A percentile compares a stretch with the other conserved stretches of the same genome.
phyloP scores from a whole-genome alignment of 345 rosid species.

The Reutealis trisperma region DNA sequence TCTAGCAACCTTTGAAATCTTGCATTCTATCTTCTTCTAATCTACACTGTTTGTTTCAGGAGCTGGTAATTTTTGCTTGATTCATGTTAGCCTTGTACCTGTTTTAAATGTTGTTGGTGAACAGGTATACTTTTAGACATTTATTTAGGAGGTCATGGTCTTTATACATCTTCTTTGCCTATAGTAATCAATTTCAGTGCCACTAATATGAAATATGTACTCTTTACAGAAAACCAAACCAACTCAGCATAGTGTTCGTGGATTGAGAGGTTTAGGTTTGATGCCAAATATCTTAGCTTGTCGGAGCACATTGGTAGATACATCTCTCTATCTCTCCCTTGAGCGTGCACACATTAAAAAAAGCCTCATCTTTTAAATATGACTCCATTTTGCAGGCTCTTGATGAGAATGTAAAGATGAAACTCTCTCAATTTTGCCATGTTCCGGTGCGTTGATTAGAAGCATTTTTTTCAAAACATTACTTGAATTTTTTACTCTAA shows the following conservation, averaged over 20 bases:
- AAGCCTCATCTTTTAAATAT: constrained; percentile 10
- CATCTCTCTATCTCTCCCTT: constrained; percentile 12
- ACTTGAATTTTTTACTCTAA: neutral
- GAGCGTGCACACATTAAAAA: neutral
- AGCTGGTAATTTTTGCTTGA: constrained; percentile 80
- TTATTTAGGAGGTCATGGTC: neutral
- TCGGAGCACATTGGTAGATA: constrained; percentile 72
- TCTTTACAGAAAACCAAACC: constrained; percentile 91
- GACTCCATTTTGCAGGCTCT: constrained; percentile 61
- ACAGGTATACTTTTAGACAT: constrained; percentile 51
- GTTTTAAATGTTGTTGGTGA: constrained; percentile 95
- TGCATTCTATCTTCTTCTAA: neutral
- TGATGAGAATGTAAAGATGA: constrained; percentile 72
- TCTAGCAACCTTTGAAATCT: neutral
- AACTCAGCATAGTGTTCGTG: constrained; percentile 95
- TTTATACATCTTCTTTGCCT: neutral
- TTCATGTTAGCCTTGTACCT: constrained; percentile 99
- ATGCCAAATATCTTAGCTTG: constrained; percentile 90
- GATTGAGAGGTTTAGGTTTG: constrained; percentile 84
- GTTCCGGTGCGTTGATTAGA: constrained; percentile 54
- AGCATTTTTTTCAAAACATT: neutral
- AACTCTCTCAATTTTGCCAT: constrained; percentile 93
- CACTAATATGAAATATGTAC: neutral
- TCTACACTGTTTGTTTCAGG: constrained; percentile 49
- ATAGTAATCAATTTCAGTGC: neutral